A percentile compares a stretch with the other conserved stretches of the same genome.
Conservation (phyloP, 2,329 filamentous ascomycete genomes). For the Rhynchosporium agropyri region DNA sequence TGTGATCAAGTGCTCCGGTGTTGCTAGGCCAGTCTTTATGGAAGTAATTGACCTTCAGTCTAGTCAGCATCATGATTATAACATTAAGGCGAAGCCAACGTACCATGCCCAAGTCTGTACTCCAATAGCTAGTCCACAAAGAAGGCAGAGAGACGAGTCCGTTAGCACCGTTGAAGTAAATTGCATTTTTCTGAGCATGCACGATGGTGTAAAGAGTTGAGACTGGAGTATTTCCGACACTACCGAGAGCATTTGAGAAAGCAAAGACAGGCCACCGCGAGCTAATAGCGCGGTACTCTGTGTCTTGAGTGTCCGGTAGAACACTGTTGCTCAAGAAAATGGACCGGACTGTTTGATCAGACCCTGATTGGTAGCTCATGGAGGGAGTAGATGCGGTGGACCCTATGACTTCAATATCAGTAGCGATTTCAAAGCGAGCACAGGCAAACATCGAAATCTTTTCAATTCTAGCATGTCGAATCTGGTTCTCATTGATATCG, state of each 20-base stretch:
- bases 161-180: conserved; percentile 40
- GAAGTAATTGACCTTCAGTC: conserved; percentile 62
- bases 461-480: background rate
- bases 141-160: conserved; percentile 69
- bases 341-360: conserved; percentile 63
- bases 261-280: conserved; percentile 80
- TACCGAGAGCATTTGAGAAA: conserved; percentile 49
- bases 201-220: conserved; percentile 37
- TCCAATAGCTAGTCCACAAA: conserved; percentile 76
- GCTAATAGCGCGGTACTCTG: conserved; percentile 66
- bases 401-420: conserved; percentile 21
- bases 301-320: conserved; percentile 67
- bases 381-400: conserved; percentile 61
- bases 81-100: conserved; percentile 14
- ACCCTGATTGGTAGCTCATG: conserved; percentile 69
- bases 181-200: conserved; percentile 37
- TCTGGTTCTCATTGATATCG: background rate
- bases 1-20: conserved; percentile 66
- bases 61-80: background rate
- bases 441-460: background rate
- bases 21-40: conserved; percentile 73
- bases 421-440: background rate
- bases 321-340: conserved; percentile 65
- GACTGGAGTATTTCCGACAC: conserved; percentile 29
- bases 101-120: conserved; percentile 59